A percentile compares a stretch with the other conserved stretches of the same genome.
These are phyloP conservation scores for Alternaria triticina DNA, from an alignment of 2,329 filamentous ascomycete species.

Conservation along the genomic window DNA sequence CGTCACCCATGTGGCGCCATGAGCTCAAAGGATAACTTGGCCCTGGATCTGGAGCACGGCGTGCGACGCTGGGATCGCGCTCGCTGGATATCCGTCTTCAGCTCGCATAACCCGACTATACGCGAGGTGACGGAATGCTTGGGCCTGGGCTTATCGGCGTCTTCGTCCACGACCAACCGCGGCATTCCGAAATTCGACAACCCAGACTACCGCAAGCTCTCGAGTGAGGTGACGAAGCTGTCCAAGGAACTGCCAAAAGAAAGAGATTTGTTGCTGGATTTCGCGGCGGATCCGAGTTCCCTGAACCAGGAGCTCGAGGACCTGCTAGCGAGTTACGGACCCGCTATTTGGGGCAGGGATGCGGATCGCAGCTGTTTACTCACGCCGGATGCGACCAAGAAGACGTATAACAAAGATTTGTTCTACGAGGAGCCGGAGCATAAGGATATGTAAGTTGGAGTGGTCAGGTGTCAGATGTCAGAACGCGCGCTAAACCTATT, in stretches of 20 bases:
- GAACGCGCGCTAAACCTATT: conserved; percentile 13
- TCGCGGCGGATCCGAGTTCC: conserved; percentile 41
- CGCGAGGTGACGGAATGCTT: conserved; percentile 47
- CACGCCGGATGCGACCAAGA: conserved; percentile 40
- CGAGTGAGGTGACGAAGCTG: conserved; percentile 44
- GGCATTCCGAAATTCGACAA: conserved; percentile 50
- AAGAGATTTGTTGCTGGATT: conserved; percentile 46
- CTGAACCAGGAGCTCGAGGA: conserved; percentile 43
- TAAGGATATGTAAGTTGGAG: conserved; percentile 37
- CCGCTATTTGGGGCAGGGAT: conserved; percentile 45
- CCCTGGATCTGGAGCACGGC: conserved; percentile 39
- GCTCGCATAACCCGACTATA: conserved; percentile 47
- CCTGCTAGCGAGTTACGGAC: conserved; percentile 40
- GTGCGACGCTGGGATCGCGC: conserved; percentile 44
- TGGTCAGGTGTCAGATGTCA: conserved; percentile 7
- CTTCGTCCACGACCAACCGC: conserved; percentile 45
- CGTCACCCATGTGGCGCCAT: conserved; percentile 33
- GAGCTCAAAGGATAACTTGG: conserved; percentile 41
- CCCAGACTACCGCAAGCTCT: conserved; percentile 45
- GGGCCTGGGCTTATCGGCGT: conserved; percentile 43
- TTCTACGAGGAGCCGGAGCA: conserved; percentile 43
- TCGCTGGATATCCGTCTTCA: conserved; percentile 47
- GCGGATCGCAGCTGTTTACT: conserved; percentile 43
- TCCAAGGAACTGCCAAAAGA: conserved; percentile 47
- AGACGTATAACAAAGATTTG: conserved; percentile 44